Evolutionary conservation across 257 asterid species (phyloP).

Genomic region (Gentiana straminea): DNA sequence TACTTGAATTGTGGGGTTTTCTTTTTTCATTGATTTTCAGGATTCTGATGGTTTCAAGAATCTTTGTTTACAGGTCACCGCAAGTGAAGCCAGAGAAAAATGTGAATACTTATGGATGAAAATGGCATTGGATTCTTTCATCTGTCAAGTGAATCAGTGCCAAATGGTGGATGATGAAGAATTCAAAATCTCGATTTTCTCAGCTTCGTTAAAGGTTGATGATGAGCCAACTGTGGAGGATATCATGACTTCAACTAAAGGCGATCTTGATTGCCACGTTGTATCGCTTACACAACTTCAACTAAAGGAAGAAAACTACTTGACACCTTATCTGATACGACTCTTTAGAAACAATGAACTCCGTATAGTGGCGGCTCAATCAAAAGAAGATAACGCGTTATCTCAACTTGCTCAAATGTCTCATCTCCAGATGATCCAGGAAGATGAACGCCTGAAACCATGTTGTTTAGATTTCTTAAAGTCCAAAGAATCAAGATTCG

Average conservation of each 20-base stretch:
- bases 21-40: background rate
- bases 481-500: slow-evolving; percentile 23
- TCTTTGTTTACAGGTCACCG: slow-evolving; percentile 42
- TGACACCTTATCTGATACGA: slow-evolving; percentile 13
- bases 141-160: slow-evolving; percentile 19
- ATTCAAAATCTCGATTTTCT: slow-evolving; percentile 1
- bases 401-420: too few species aligned
- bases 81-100: slow-evolving; percentile 57
- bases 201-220: slow-evolving; percentile 8
- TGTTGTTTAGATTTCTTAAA: too few species aligned
- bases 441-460: too few species aligned
- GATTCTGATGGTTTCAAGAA: slow-evolving; percentile 14
- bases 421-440: too few species aligned
- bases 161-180: slow-evolving; percentile 13
- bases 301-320: slow-evolving; percentile 23
- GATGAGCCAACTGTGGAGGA: slow-evolving; percentile 11
- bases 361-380: too few species aligned
- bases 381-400: too few species aligned
- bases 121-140: slow-evolving; percentile 65
- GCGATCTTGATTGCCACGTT: background rate
- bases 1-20: background rate
- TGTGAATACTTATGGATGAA: slow-evolving; percentile 83
- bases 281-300: slow-evolving; percentile 6
- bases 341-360: slow-evolving; percentile 18
- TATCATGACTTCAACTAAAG: background rate